Evolutionary conservation across 176 grass and related monocot genomes (phyloP).

Genomic region (Calamus simplicifolius): DNA sequence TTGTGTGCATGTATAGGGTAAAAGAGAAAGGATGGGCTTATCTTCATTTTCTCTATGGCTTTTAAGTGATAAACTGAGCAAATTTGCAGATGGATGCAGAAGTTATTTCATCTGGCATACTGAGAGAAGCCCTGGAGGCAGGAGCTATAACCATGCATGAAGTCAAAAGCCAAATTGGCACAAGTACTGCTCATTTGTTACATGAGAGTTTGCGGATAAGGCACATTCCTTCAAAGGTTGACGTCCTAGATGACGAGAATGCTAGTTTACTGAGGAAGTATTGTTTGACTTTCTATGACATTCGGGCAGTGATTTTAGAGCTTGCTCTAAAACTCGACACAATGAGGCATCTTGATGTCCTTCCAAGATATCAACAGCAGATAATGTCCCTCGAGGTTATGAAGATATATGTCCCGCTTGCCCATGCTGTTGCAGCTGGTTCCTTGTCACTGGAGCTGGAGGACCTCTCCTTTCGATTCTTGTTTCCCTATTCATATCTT

Average conservation of each 20-base stretch:
- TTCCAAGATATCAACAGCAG: constrained; percentile 65
- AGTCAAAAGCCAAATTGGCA: constrained; percentile 57
- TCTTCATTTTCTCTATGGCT: background rate
- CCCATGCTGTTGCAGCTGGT: constrained; percentile 75
- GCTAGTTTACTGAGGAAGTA: constrained; percentile 60
- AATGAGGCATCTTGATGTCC: constrained; percentile 62
- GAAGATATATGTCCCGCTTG: constrained; percentile 88
- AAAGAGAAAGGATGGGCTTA: no score
- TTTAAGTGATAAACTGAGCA: constrained; percentile 10
- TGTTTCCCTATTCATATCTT: constrained; percentile 79
- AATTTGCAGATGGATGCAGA: constrained; percentile 84
- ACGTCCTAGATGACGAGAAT: constrained; percentile 66
- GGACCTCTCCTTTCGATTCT: constrained; percentile 76
- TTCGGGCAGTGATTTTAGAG: constrained; percentile 78
- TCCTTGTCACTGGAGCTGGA: constrained; percentile 77
- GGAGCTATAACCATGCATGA: constrained; percentile 65
- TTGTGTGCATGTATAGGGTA: no score
- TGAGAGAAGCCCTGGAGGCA: constrained; percentile 69
- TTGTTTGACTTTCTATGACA: constrained; percentile 82
- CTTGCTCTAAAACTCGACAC: constrained; percentile 69
- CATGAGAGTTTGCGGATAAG: constrained; percentile 76
- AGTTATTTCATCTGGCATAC: constrained; percentile 85
- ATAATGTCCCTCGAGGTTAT: constrained; percentile 82
- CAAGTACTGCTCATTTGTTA: constrained; percentile 50
- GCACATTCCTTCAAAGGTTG: constrained; percentile 62